phyloP scores from a whole-genome alignment of 2,329 filamentous ascomycete species.

The Xylariaceae sp. region DNA sequence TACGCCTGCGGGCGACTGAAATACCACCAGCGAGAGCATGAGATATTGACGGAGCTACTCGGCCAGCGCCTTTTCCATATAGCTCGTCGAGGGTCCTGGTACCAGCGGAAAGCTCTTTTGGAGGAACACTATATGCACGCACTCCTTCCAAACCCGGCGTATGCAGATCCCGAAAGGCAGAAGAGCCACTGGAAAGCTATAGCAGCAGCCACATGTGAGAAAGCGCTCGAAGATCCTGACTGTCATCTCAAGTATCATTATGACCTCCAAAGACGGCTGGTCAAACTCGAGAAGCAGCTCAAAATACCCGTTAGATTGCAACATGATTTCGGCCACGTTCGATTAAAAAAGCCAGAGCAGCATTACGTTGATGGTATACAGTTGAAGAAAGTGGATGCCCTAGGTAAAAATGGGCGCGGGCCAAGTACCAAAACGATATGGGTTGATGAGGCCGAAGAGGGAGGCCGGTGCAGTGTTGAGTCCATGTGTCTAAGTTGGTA shows the following conservation, averaged over 20 bases:
- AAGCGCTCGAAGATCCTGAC: conserved; percentile 76
- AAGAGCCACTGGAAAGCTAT: conserved; percentile 78
- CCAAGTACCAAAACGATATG: conserved; percentile 72
- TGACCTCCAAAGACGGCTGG: conserved; percentile 88
- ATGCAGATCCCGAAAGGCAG: conserved; percentile 43
- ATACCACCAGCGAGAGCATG: conserved; percentile 69
- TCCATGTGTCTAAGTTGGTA: conserved; percentile 90
- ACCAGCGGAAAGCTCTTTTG: conserved; percentile 86
- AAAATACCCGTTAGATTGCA: conserved; percentile 79
- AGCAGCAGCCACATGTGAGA: conserved; percentile 75
- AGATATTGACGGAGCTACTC: conserved; percentile 68
- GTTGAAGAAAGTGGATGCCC: conserved; percentile 55
- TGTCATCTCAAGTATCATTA: conserved; percentile 93
- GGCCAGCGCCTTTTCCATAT: conserved; percentile 78
- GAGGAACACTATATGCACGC: conserved; percentile 92
- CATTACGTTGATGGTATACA: conserved; percentile 72
- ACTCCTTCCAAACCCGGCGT: conserved; percentile 41
- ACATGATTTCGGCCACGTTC: conserved; percentile 87
- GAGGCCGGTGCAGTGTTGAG: conserved; percentile 79
- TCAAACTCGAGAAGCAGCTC: conserved; percentile 79
- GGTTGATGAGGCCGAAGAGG: conserved; percentile 68
- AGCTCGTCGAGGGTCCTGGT: conserved; percentile 83
- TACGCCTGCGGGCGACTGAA: conserved; percentile 77
- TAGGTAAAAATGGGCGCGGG: conserved; percentile 36
- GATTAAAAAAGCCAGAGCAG: conserved; percentile 68